phyloP scores from a whole-genome alignment of 306 rosid species.

The Vigna reflexopilosa region DNA sequence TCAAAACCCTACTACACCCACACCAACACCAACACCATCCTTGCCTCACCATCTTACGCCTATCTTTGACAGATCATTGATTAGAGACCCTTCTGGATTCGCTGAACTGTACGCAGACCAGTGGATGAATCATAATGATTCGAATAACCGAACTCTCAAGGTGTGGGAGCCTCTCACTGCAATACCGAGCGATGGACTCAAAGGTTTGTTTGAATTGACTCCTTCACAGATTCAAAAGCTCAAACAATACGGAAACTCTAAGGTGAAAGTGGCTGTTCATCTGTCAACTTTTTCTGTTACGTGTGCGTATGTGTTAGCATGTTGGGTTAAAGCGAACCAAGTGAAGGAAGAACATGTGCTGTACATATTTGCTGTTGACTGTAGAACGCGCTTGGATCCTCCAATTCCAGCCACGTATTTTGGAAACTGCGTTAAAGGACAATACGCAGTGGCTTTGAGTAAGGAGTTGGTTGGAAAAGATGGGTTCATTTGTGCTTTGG shows the following conservation, averaged over 20 bases:
- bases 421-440: constrained; percentile 52
- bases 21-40: no score
- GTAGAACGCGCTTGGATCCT: constrained; percentile 47
- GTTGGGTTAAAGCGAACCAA: constrained; percentile 45
- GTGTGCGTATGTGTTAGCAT: constrained; percentile 45
- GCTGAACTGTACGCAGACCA: background rate
- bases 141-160: constrained; percentile 34
- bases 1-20: background rate
- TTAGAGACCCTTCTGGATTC: constrained; percentile 13
- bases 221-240: constrained; percentile 37
- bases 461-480: constrained; percentile 13
- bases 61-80: constrained; percentile 19
- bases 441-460: background rate
- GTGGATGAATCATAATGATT: background rate
- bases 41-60: constrained; percentile 38
- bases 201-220: constrained; percentile 34
- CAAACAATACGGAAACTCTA: constrained; percentile 11
- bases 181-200: background rate
- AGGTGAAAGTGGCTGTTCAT: background rate
- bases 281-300: constrained; percentile 45
- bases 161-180: background rate
- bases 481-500: constrained; percentile 38
- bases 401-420: constrained; percentile 46
- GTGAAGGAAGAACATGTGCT: background rate
- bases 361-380: constrained; percentile 29